A percentile compares a stretch with the other conserved stretches of the same genome.
Evolutionary conservation across 2,329 filamentous ascomycete species (phyloP).

Genomic region (Arthrocladium fulminans): DNA sequence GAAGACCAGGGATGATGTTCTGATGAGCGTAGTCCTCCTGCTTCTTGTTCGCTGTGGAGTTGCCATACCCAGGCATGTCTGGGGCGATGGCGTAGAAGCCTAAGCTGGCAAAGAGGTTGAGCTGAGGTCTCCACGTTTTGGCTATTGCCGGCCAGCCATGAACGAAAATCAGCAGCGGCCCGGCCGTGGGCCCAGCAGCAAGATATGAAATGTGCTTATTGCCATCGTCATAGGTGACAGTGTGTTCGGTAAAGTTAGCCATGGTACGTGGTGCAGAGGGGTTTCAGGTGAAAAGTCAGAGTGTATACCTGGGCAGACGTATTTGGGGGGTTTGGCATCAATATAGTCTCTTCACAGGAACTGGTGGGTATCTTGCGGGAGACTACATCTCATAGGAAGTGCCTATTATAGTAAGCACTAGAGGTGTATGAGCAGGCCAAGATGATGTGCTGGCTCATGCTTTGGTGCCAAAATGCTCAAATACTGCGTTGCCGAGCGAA

Average conservation of each 20-base stretch:
- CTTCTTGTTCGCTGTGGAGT: neutral
- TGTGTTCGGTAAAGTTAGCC: neutral
- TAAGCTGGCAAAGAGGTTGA: constrained; percentile 31
- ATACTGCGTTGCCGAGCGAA: too few species aligned
- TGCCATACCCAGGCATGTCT: constrained; percentile 34
- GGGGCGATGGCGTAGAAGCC: constrained; percentile 34
- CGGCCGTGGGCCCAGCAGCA: constrained; percentile 10
- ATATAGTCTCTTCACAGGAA: too few species aligned
- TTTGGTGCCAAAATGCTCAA: too few species aligned
- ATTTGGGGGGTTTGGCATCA: too few species aligned
- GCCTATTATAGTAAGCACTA: too few species aligned
- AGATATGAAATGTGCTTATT: constrained; percentile 9
- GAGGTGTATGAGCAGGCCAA: too few species aligned
- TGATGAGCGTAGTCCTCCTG: neutral
- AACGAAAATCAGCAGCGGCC: constrained; percentile 27
- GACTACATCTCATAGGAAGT: too few species aligned
- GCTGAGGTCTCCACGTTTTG: constrained; percentile 36
- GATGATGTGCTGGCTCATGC: too few species aligned
- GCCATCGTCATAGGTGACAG: neutral
- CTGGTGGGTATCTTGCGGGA: too few species aligned
- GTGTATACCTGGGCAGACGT: too few species aligned
- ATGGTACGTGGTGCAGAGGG: too few species aligned
- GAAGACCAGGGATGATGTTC: constrained; percentile 7
- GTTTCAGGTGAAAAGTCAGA: too few species aligned
- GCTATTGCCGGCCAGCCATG: constrained; percentile 46